Conservation (phyloP, 2,329 filamentous ascomycete genomes). For the Pleochaeta shiraiana region DNA sequence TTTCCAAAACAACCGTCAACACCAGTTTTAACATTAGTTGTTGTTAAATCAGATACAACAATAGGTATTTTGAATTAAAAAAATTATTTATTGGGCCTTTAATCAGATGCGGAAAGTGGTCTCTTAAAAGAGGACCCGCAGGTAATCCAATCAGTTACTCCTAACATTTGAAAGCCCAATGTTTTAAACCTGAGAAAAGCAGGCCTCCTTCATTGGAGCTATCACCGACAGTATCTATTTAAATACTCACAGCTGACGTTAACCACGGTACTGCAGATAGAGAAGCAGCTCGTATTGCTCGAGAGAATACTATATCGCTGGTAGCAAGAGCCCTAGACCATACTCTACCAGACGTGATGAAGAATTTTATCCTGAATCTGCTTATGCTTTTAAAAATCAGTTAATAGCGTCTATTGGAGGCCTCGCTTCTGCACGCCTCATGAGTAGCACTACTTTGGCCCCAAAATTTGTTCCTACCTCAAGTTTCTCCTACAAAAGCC, state of each 20-base stretch:
- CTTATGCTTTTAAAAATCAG: neutral
- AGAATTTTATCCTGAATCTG: neutral
- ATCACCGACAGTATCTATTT: neutral
- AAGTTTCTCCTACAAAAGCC: too few species aligned
- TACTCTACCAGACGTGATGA: neutral
- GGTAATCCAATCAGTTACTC: neutral
- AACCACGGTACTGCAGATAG: neutral
- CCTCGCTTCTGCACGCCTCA: neutral
- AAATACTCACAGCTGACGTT: neutral
- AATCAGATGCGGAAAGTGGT: neutral
- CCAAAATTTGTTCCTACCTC: too few species aligned
- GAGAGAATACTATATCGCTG: neutral
- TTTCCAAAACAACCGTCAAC: too few species aligned
- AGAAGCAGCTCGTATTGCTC: neutral
- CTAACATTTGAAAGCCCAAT: neutral
- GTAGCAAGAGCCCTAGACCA: neutral
- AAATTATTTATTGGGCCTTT: too few species aligned
- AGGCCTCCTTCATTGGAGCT: neutral
- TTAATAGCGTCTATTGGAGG: neutral
- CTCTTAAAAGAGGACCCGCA: neutral
- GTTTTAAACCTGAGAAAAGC: neutral
- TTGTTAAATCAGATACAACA: too few species aligned
- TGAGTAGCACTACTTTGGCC: neutral
- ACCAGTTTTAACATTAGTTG: too few species aligned
- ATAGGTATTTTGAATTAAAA: too few species aligned